Percentiles rank a stretch among this genome's conserved stretches.
phyloP scores from a whole-genome alignment of 202 grass and related monocot genomes.

The Setaria viridis region DNA sequence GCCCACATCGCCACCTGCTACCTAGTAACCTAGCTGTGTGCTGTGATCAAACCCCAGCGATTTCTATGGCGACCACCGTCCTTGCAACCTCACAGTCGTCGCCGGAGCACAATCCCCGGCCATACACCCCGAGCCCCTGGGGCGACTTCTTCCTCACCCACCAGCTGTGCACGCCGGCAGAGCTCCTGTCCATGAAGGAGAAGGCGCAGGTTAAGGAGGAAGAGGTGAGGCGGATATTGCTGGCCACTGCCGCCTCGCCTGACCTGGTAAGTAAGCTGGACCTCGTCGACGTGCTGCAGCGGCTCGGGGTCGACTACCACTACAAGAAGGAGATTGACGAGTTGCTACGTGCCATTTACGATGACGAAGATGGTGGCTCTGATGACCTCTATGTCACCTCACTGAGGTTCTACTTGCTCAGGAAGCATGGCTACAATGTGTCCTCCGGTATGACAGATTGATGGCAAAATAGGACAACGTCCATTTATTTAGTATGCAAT shows the following conservation, averaged over 20 bases:
- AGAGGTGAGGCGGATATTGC: slow-evolving; percentile 9
- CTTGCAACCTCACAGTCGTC: too few relatives aligned
- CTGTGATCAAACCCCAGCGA: too few relatives aligned
- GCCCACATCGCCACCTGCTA: too few relatives aligned
- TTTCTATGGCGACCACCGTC: too few relatives aligned
- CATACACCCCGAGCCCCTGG: background rate
- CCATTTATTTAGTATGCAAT: too few relatives aligned
- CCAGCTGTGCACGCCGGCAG: background rate
- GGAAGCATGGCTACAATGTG: slow-evolving; percentile 37
- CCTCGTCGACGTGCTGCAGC: slow-evolving; percentile 25
- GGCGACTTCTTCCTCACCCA: background rate
- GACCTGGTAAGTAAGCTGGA: slow-evolving; percentile 6
- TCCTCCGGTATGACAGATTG: slow-evolving; percentile 17
- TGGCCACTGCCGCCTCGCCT: background rate
- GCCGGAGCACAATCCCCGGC: too few relatives aligned
- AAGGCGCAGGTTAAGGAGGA: background rate
- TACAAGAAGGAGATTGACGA: slow-evolving; percentile 38
- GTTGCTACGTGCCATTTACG: background rate
- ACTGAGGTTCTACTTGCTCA: slow-evolving; percentile 41
- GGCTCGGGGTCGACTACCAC: slow-evolving; percentile 42
- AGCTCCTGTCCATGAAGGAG: slow-evolving; percentile 29
- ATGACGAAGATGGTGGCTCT: background rate
- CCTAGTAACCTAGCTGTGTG: too few relatives aligned
- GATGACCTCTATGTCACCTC: slow-evolving; percentile 28
- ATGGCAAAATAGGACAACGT: too few relatives aligned